Conservation (phyloP, 768 basidiomycete genomes). For the Lactifluus piperatus region DNA sequence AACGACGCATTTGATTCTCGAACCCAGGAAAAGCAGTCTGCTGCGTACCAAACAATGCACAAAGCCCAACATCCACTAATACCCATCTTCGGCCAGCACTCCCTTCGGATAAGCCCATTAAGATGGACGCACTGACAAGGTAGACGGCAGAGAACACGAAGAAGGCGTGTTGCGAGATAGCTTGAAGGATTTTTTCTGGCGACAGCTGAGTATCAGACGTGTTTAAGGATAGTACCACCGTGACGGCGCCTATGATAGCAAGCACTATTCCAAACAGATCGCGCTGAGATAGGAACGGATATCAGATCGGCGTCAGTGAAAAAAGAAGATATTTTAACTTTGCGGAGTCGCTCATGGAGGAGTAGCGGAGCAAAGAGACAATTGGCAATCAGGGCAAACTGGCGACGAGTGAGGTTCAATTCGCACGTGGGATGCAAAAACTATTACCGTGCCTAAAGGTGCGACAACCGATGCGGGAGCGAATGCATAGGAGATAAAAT, state of each 20-base stretch:
- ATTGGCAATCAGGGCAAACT: constrained; percentile 93
- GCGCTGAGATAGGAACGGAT: constrained; percentile 35
- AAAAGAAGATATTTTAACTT: constrained; percentile 34
- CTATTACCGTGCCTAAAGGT: constrained; percentile 84
- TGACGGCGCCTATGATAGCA: constrained; percentile 82
- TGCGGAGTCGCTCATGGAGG: constrained; percentile 74
- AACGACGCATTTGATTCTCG: background rate
- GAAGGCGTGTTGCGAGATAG: constrained; percentile 66
- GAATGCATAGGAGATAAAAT: constrained; percentile 86
- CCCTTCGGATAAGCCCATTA: constrained; percentile 61
- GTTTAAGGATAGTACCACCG: constrained; percentile 81
- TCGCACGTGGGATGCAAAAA: constrained; percentile 8
- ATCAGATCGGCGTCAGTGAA: constrained; percentile 14
- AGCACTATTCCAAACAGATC: constrained; percentile 73
- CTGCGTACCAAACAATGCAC: constrained; percentile 66
- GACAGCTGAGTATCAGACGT: constrained; percentile 62
- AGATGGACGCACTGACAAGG: constrained; percentile 42
- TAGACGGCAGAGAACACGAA: constrained; percentile 66
- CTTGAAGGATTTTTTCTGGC: constrained; percentile 54
- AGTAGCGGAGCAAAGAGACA: constrained; percentile 88
- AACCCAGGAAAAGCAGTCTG: constrained; percentile 9
- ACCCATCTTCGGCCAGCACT: constrained; percentile 57
- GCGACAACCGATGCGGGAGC: constrained; percentile 92
- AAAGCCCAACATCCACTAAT: constrained; percentile 80
- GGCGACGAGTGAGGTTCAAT: constrained; percentile 8